Conservation (phyloP, 148 eudicot genomes). For the Rheum nobile region DNA sequence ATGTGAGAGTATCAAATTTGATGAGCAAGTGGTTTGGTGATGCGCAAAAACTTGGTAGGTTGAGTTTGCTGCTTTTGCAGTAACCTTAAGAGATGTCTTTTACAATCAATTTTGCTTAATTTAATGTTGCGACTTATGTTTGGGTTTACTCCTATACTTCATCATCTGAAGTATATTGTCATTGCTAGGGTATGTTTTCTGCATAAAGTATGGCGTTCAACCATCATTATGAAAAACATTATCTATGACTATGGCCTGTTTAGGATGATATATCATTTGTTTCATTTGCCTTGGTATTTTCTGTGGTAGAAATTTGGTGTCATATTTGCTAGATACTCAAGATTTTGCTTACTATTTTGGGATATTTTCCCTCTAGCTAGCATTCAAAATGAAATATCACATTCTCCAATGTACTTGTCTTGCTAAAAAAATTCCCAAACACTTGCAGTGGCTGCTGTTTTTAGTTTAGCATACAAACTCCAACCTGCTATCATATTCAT, state of each 20-base stretch:
- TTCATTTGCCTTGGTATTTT: background rate
- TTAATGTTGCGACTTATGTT: background rate
- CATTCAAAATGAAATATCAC: background rate
- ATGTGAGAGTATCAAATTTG: conserved; percentile 77
- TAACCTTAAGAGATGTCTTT: background rate
- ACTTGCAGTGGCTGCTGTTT: conserved; percentile 86
- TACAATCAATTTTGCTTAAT: background rate
- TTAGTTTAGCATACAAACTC: conserved; percentile 81
- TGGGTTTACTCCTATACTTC: background rate
- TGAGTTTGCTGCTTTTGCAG: background rate
- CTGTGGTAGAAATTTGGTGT: background rate
- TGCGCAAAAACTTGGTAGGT: conserved; percentile 93
- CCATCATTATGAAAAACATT: background rate
- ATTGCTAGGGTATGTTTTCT: too few species aligned
- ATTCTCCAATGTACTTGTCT: background rate
- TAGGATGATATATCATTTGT: background rate
- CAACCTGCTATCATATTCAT: conserved; percentile 97
- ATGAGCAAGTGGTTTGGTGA: conserved; percentile 99
- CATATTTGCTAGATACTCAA: background rate
- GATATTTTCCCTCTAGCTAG: background rate
- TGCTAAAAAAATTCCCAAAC: background rate
- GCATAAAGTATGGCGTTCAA: background rate
- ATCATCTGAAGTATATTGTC: background rate
- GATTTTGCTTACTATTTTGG: background rate
- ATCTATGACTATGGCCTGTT: conserved; percentile 4